Conservation (phyloP, 768 basidiomycete species). For the Sporobolomyces pararoseus region DNA sequence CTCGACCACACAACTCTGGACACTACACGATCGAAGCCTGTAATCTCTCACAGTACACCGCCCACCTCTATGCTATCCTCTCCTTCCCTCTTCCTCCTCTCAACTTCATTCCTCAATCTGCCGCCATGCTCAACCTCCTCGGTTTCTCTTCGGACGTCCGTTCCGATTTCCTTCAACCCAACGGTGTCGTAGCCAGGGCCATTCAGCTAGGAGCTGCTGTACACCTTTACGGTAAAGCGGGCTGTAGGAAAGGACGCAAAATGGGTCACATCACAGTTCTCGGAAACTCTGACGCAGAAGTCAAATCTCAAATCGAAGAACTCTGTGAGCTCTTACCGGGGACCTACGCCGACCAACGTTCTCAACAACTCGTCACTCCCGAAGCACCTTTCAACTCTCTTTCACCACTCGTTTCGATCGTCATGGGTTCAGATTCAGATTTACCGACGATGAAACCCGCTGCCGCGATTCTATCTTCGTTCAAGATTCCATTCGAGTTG, state of each 20-base stretch:
- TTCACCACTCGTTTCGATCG: constrained; percentile 79
- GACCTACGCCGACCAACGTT: constrained; percentile 42
- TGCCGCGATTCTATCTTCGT: constrained; percentile 75
- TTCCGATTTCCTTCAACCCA: constrained; percentile 42
- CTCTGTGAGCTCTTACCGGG: constrained; percentile 66
- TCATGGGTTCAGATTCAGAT: constrained; percentile 99
- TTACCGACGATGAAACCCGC: constrained; percentile 88
- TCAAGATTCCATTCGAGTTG: constrained; percentile 81
- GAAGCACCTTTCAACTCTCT: constrained; percentile 63
- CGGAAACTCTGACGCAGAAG: constrained; percentile 71
- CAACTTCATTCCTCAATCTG: constrained; percentile 51
- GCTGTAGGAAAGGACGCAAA: constrained; percentile 83
- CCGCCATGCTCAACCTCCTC: constrained; percentile 91
- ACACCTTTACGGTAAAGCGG: constrained; percentile 92
- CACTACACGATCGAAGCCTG: constrained; percentile 99
- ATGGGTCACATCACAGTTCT: constrained; percentile 96
- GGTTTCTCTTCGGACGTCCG: constrained; percentile 68
- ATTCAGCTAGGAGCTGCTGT: constrained; percentile 62
- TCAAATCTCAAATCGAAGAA: constrained; percentile 65
- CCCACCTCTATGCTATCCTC: constrained; percentile 92
- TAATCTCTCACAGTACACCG: constrained; percentile 92
- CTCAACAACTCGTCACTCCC: constrained; percentile 35
- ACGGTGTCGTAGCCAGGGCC: constrained; percentile 34
- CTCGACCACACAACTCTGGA: constrained; percentile 95
- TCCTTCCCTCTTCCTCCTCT: constrained; percentile 67